phyloP scores from a whole-genome alignment of 2,329 filamentous ascomycete species.

The Nemania bipapillata region DNA sequence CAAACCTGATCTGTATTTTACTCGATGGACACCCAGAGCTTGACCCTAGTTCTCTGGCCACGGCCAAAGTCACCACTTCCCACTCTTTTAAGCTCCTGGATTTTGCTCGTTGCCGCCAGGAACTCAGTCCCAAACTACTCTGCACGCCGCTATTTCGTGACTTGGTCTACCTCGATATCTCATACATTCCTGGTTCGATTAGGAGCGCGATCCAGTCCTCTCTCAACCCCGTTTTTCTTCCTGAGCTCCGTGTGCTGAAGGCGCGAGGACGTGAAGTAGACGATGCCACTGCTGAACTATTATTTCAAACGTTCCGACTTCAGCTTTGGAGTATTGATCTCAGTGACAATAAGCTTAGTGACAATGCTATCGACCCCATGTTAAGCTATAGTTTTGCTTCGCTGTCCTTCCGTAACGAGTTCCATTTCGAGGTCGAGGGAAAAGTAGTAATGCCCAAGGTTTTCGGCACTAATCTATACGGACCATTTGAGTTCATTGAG shows the following conservation, averaged over 20 bases:
- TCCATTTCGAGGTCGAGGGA: conserved; percentile 60
- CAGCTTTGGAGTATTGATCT: conserved; percentile 69
- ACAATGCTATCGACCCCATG: conserved; percentile 55
- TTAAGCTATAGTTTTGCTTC: conserved; percentile 51
- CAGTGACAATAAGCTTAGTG: conserved; percentile 63
- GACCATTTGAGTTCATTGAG: conserved; percentile 58
- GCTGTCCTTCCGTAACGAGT: conserved; percentile 52
- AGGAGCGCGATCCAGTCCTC: conserved; percentile 51
- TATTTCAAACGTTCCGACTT: conserved; percentile 52
- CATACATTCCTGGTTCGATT: conserved; percentile 60
- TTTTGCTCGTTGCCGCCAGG: conserved; percentile 55
- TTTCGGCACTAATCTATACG: conserved; percentile 53
- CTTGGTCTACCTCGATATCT: conserved; percentile 66
- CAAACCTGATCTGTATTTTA: conserved; percentile 59
- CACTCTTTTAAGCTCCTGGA: conserved; percentile 58
- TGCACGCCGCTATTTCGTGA: conserved; percentile 51
- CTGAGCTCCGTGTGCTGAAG: conserved; percentile 64
- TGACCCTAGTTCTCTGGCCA: conserved; percentile 55
- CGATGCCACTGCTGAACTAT: conserved; percentile 51
- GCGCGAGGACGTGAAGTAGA: conserved; percentile 60
- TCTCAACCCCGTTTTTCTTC: conserved; percentile 53
- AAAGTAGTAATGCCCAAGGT: conserved; percentile 50
- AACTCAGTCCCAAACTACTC: conserved; percentile 58
- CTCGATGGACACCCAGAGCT: conserved; percentile 61
- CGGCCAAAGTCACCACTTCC: conserved; percentile 25